Evolutionary conservation across 192 early-diverging fungal species (phyloP), one percentile per base, ranked within the genome.

Genomic region (Geosiphon pyriformis): DNA sequence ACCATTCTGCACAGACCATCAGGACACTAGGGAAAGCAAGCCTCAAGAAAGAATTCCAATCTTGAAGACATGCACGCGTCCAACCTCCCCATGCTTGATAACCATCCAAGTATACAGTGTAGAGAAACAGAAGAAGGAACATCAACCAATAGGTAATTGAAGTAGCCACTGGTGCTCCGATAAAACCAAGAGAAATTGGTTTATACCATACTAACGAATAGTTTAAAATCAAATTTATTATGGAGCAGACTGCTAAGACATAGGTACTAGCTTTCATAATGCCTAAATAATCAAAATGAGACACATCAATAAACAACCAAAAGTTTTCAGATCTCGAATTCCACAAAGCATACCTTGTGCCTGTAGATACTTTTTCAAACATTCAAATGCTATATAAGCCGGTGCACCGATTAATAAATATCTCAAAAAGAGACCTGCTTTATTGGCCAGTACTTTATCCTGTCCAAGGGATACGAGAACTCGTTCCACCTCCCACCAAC

Each of bases 11-110:
- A 55, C 88, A 85, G 12, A 88, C 77, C 85, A 94, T 92, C 17
- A 90, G 65, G 6, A 91, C 82, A 3, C 92, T 92, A 0, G 93
- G 90, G 2, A 90, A 33, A 0, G 88, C 94, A 31, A 98, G 81
- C 60, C 75, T 80, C 54, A 85, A n/a, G 51, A 90, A 82, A 15
- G 76, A 78, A 15, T 70, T 62, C 76, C 87, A 84, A 20, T 74
- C 79, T 32, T 80, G 66, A 50, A 94, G 71, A 3, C 88, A 85
- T 29, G 84, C 82, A 4, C 78, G 76, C 8, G 90, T 87, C 86
- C 89, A 93, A 4, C 92, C 94, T 57, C 92, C 94, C 94, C 92
- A 98, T 57, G 81, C 85, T 37, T 90, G 81, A 42, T 74, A 68
- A 34, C 92, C 91, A 27, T 88, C 82, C 12, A 83, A 61, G 33